Conservation (phyloP, 352 stramenopile genomes). For the Globisporangium radiosum region DNA sequence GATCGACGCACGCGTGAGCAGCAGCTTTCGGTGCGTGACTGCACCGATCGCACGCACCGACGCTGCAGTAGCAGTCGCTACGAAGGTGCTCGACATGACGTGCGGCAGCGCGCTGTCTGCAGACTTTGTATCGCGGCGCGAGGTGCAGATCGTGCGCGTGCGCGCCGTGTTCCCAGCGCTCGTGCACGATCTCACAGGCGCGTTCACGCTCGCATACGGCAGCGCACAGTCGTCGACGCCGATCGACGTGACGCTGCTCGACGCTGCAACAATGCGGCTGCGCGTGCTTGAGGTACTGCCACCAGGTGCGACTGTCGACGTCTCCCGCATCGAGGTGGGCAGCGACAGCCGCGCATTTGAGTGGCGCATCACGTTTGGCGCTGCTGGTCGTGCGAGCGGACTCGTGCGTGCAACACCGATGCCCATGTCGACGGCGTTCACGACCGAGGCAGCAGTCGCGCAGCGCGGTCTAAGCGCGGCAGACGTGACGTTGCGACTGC, state of each 20-base stretch:
- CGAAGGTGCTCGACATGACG: slow-evolving; percentile 6
- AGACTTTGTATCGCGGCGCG: background rate
- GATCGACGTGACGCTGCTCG: slow-evolving; percentile 3
- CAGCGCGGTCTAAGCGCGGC: slow-evolving; percentile 5
- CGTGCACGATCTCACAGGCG: slow-evolving; percentile 2
- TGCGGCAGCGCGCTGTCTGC: slow-evolving; percentile 1
- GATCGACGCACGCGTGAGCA: background rate
- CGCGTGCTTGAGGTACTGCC: slow-evolving; percentile 11
- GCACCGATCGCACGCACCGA: slow-evolving; percentile 4
- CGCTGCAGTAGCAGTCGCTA: background rate
- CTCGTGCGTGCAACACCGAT: background rate
- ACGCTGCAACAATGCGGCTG: slow-evolving; percentile 6
- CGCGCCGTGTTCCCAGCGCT: slow-evolving; percentile 5
- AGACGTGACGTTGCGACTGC: slow-evolving; percentile 3
- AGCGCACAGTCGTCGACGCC: background rate
- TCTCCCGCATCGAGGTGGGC: slow-evolving; percentile 7
- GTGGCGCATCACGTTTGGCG: slow-evolving; percentile 16
- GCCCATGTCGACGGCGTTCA: slow-evolving; percentile 2
- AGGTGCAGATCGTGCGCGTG: slow-evolving; percentile 11
- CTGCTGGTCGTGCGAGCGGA: background rate
- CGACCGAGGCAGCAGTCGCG: background rate
- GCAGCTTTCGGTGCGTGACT: slow-evolving; percentile 4
- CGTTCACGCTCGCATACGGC: slow-evolving; percentile 5
- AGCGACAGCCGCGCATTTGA: slow-evolving; percentile 7
- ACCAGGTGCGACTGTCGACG: slow-evolving; percentile 6